A percentile compares a stretch with the other conserved stretches of the same genome.
Conservation (phyloP, 2,329 filamentous ascomycete genomes). For the Alternaria triticimaculans region DNA sequence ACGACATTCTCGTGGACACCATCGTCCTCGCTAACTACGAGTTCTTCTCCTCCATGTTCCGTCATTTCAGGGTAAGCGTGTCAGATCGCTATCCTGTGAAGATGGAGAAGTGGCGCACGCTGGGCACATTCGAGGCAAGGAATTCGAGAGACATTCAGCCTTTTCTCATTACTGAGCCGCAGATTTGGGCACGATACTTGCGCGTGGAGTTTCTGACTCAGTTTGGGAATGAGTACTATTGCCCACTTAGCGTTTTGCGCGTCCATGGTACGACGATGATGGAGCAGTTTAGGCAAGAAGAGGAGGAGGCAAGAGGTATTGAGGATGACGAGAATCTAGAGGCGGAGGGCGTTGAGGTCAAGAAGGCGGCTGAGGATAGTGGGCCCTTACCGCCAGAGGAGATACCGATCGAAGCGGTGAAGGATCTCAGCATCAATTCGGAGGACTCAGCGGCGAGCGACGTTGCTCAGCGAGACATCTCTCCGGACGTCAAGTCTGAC, state of each 20-base stretch:
- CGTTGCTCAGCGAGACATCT: neutral
- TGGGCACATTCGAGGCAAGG: slow-evolving; percentile 87
- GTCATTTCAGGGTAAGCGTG: slow-evolving; percentile 87
- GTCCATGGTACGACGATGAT: slow-evolving; percentile 95
- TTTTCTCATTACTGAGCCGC: slow-evolving; percentile 90
- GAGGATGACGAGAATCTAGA: slow-evolving; percentile 65
- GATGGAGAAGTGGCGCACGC: slow-evolving; percentile 84
- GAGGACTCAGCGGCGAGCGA: neutral
- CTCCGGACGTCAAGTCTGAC: neutral
- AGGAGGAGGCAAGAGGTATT: slow-evolving; percentile 67
- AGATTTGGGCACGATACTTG: slow-evolving; percentile 94
- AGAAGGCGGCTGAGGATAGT: slow-evolving; percentile 46
- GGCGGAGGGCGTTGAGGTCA: slow-evolving; percentile 47
- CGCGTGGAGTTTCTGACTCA: slow-evolving; percentile 91
- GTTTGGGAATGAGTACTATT: slow-evolving; percentile 97
- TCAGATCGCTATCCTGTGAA: slow-evolving; percentile 96
- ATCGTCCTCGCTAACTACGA: slow-evolving; percentile 98
- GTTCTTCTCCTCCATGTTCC: slow-evolving; percentile 97
- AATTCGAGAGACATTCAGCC: slow-evolving; percentile 95
- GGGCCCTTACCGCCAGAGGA: slow-evolving; percentile 26
- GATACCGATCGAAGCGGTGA: slow-evolving; percentile 23
- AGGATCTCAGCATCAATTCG: slow-evolving; percentile 11
- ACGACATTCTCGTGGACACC: slow-evolving; percentile 86
- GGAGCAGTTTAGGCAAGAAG: slow-evolving; percentile 90
- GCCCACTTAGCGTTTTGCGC: slow-evolving; percentile 85